Percentiles rank a stretch among this genome's conserved stretches.
These are phyloP conservation scores for Solanum piurae DNA, from an alignment of 257 asterid genomes.

Conservation along the genomic window DNA sequence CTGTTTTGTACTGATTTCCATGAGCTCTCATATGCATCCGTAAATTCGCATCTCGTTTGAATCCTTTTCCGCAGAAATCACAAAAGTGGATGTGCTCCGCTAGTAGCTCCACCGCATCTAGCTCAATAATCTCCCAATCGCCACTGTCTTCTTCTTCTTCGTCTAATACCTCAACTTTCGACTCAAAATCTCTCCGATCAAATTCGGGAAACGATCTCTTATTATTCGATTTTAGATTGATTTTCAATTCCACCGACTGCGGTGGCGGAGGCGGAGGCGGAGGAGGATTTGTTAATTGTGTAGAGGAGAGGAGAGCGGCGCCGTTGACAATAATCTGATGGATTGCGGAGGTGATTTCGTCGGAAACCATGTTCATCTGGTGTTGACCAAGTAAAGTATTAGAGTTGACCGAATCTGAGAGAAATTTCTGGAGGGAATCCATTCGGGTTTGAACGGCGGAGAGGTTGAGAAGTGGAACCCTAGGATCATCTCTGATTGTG, in stretches of 20 bases:
- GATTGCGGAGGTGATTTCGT: conserved; percentile 63
- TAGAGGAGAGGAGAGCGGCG: conserved; percentile 49
- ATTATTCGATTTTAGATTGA: background rate
- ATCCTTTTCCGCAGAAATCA: conserved; percentile 87
- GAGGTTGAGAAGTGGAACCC: conserved; percentile 41
- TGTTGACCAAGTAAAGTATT: conserved; percentile 38
- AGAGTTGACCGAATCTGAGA: conserved; percentile 49
- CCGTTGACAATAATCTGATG: conserved; percentile 66
- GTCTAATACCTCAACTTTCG: background rate
- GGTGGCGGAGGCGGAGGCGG: background rate
- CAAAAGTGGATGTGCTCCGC: conserved; percentile 90
- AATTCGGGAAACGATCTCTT: background rate
- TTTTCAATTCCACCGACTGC: background rate
- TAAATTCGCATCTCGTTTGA: conserved; percentile 85
- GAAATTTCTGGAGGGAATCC: conserved; percentile 53
- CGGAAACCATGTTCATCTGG: conserved; percentile 48
- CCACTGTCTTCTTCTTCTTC: conserved; percentile 7
- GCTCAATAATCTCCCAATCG: conserved; percentile 51
- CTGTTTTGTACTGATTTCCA: conserved; percentile 73
- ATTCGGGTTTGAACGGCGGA: conserved; percentile 42
- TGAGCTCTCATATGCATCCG: conserved; percentile 99
- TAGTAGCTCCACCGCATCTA: conserved; percentile 68
- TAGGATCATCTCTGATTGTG: conserved; percentile 18
- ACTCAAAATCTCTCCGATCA: background rate
- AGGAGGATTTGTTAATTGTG: conserved; percentile 4